phyloP scores from a whole-genome alignment of 2,329 filamentous ascomycete genomes.

The Fusarium pseudograminearum region DNA sequence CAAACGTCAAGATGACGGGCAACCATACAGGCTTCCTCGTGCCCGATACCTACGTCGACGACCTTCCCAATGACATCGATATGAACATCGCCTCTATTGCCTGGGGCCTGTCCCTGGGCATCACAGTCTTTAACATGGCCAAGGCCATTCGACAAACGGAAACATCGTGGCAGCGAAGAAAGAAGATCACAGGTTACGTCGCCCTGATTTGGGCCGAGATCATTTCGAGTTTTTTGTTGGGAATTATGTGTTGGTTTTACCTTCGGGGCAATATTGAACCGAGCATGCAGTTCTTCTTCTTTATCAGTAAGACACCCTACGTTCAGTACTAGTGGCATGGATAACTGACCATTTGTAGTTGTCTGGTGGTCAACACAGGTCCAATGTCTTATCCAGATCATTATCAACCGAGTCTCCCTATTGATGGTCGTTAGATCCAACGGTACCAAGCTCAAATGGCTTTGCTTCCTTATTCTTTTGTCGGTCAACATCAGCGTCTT shows the following conservation, averaged over 20 bases:
- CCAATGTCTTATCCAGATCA: conserved; percentile 62
- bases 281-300: conserved; percentile 50
- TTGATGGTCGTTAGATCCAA: conserved; percentile 56
- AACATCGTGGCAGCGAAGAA: conserved; percentile 33
- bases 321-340: accelerated
- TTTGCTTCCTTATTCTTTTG: conserved; percentile 57
- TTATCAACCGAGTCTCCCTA: conserved; percentile 63
- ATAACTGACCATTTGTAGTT: conserved; percentile 39
- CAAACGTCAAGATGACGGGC: conserved; percentile 33
- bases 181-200: conserved; percentile 42
- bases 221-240: conserved; percentile 44
- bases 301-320: conserved; percentile 42
- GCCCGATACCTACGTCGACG: conserved; percentile 35
- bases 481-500: conserved; percentile 63
- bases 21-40: conserved; percentile 37
- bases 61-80: conserved; percentile 39
- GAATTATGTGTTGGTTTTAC: conserved; percentile 45
- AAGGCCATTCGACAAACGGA: conserved; percentile 42
- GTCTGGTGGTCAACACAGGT: conserved; percentile 54
- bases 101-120: conserved; percentile 46
- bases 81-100: conserved; percentile 48
- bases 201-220: conserved; percentile 43
- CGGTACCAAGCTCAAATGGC: conserved; percentile 57
- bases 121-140: conserved; percentile 43
- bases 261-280: conserved; percentile 41